phyloP scores from a whole-genome alignment of 2,329 filamentous ascomycete species.

The Sporothrix globosa region DNA sequence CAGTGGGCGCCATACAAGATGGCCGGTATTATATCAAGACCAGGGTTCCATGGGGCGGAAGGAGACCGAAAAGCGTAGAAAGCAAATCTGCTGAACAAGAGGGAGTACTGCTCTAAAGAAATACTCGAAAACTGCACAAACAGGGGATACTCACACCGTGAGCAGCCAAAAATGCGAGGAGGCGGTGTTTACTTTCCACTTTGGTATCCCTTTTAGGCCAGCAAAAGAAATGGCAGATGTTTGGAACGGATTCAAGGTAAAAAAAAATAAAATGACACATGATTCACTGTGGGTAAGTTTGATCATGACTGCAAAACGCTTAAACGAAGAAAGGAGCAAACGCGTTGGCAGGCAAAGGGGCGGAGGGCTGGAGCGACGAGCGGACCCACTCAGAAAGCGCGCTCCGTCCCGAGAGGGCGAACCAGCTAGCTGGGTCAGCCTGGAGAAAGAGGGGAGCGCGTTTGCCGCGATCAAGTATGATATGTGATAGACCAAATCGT shows the following conservation, averaged over 20 bases:
- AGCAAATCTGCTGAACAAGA: not conserved
- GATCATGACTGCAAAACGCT: not conserved
- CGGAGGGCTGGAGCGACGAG: not conserved
- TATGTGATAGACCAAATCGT: constrained; percentile 14
- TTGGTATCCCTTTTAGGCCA: not conserved
- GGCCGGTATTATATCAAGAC: not conserved
- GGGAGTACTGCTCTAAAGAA: not conserved
- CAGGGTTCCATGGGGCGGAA: not conserved
- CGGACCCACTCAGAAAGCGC: constrained; percentile 18
- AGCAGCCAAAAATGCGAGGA: not conserved
- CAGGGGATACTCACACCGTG: not conserved
- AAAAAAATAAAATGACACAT: too few relatives aligned
- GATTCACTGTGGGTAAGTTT: too few relatives aligned
- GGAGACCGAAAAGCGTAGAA: not conserved
- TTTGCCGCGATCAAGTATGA: not conserved
- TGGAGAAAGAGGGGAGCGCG: not conserved
- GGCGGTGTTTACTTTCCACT: not conserved
- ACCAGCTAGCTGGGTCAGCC: constrained; percentile 20
- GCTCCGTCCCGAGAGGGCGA: constrained; percentile 23
- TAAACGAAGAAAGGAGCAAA: not conserved
- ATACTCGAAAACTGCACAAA: not conserved
- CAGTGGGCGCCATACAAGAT: not conserved
- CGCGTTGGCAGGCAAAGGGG: not conserved
- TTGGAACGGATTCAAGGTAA: not conserved
- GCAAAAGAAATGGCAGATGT: not conserved